Base-by-base conservation (phyloP, 805 yeast genomes). In the Hanseniaspora valbyensis region DNA sequence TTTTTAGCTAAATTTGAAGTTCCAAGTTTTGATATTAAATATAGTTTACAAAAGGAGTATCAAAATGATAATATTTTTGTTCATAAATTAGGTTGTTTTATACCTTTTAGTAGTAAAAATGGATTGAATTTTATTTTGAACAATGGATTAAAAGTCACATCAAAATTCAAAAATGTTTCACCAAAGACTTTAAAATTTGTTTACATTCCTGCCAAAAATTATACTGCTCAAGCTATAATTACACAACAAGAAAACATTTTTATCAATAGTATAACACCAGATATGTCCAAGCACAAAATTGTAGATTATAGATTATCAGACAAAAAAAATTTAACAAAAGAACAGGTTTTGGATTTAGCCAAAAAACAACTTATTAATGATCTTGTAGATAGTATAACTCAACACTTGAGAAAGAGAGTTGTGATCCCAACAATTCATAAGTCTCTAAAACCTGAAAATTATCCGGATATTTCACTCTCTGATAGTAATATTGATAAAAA, bases 131-230 rank as follows among this genome's bases (percentile, higher is more conserved):
- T 48, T 26, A 48, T 48, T 48, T 16, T 63, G 72, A 13, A 64
- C 64, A 32, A 84, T 80, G 54, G 81, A 85, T 28, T 74, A 74
- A 54, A 63, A 69, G 29, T 82, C 86, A 56, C 81, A 73, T 57
- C 82, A 78, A 62, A 84, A 83, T 63, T 84, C 85, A 0, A 62
- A 69, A 19, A 65, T 67, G 26, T 68, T 79, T 28, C 65, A 65
- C 42, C 75, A 69, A 26, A 76, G 67, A 54, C 68, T 70, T 33
- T 61, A 80, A 63, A 70, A 65, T 54, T 80, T 81, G 87, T 79
- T 78, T 37, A 60, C 80, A 45, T 59, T 58, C 39, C 33, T 50
- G 21, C 57, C 57, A 25, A 56, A 53, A 19, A 50, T 16, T 42
- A 37, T 12, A 14, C 34, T 33, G 37, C 21, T 21, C 3, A 30